These are phyloP conservation scores for Zymoseptoria ardabiliae DNA, from an alignment of 2,329 filamentous ascomycete species.

Conservation along the genomic window DNA sequence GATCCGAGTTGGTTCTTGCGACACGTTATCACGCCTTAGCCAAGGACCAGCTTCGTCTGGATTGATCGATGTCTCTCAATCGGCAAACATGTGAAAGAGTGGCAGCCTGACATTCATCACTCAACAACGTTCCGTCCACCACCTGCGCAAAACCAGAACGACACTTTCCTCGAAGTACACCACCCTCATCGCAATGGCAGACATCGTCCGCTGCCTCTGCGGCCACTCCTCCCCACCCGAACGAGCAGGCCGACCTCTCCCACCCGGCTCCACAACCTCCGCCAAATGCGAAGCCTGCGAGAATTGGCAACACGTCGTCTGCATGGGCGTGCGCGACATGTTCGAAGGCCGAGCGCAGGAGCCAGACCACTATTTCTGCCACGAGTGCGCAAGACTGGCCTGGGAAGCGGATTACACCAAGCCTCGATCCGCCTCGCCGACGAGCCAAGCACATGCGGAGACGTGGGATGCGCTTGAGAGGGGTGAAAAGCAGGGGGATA, in stretches of 20 bases:
- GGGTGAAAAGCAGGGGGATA: neutral
- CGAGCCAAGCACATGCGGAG: conserved; percentile 64
- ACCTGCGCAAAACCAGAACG: too few relatives aligned
- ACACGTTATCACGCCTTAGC: too few relatives aligned
- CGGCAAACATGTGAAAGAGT: too few relatives aligned
- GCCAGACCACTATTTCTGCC: conserved; percentile 79
- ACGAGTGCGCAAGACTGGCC: conserved; percentile 55
- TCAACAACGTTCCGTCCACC: too few relatives aligned
- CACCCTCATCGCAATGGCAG: neutral
- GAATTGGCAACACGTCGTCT: conserved; percentile 93
- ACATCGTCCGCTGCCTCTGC: neutral
- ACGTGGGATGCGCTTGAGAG: conserved; percentile 54
- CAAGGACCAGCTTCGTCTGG: too few relatives aligned
- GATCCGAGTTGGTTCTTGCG: too few relatives aligned
- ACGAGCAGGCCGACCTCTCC: neutral
- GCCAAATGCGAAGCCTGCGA: conserved; percentile 85
- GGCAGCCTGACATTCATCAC: too few relatives aligned
- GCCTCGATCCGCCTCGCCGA: neutral
- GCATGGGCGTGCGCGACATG: conserved; percentile 68
- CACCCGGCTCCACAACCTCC: conserved; percentile 71
- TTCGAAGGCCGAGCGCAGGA: conserved; percentile 54
- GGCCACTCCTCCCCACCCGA: too few relatives aligned
- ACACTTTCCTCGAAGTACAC: too few relatives aligned
- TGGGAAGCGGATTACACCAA: conserved; percentile 28
- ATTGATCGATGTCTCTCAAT: too few relatives aligned